Conservation (phyloP, 2,329 filamentous ascomycete genomes). For the Colletotrichum higginsianum region DNA sequence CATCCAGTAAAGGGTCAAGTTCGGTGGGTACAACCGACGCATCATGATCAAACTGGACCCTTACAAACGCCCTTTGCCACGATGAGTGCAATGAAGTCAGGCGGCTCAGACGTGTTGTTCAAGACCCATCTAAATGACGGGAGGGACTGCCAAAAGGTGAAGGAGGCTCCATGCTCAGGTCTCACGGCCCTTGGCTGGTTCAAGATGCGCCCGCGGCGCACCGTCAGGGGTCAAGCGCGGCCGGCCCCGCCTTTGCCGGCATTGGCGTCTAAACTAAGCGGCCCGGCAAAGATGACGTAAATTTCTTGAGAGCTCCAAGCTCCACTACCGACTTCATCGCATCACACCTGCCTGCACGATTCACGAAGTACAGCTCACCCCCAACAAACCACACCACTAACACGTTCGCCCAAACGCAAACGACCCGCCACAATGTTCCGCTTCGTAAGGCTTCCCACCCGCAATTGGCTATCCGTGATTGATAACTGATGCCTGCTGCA, state of each 20-base stretch:
- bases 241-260: conserved; percentile 22
- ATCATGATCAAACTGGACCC: not conserved
- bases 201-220: not conserved
- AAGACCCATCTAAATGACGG: conserved; percentile 12
- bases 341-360: conserved; percentile 14
- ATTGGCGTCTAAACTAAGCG: conserved; percentile 26
- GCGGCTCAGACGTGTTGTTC: not conserved
- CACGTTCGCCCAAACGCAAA: conserved; percentile 12
- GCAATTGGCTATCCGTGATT: not conserved
- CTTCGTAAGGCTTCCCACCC: conserved; percentile 55
- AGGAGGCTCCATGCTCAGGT: conserved; percentile 8
- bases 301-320: conserved; percentile 35
- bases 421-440: conserved; percentile 59
- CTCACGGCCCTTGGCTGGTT: not conserved
- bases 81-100: not conserved
- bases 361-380: conserved; percentile 25
- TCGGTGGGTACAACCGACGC: not conserved
- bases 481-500: conserved; percentile 53
- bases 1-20: not conserved
- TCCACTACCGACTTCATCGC: conserved; percentile 43
- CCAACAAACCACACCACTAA: conserved; percentile 30
- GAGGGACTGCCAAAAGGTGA: conserved; percentile 14
- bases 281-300: conserved; percentile 42
- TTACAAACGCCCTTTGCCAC: not conserved
- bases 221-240: conserved; percentile 27